Conservation (phyloP, 164 flowering plant genomes). For the Cinnamomum chago region DNA sequence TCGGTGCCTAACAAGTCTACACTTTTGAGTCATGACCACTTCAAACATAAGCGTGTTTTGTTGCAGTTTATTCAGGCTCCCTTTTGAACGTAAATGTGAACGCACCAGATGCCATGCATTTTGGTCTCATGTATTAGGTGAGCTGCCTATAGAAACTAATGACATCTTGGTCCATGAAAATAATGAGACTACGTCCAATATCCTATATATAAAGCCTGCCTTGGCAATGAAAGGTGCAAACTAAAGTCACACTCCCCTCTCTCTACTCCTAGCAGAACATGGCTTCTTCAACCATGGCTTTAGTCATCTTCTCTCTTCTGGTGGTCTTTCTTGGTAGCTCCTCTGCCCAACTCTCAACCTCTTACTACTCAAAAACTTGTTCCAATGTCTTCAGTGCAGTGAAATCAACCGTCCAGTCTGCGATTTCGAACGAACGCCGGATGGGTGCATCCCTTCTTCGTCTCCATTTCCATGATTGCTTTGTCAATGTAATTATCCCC, state of each 20-base stretch:
- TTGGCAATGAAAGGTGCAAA: neutral
- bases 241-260: neutral
- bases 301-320: neutral
- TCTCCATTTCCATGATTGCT: slow-evolving; percentile 72
- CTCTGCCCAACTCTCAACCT: slow-evolving; percentile 65
- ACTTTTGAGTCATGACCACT: neutral
- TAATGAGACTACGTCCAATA: neutral
- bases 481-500: slow-evolving; percentile 58
- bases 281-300: neutral
- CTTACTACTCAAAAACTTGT: slow-evolving; percentile 59
- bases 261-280: too few relatives aligned
- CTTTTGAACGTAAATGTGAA: slow-evolving; percentile 1
- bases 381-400: slow-evolving; percentile 42
- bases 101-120: slow-evolving; percentile 5
- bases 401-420: slow-evolving; percentile 41
- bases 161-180: neutral
- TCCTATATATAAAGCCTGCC: slow-evolving; percentile 5
- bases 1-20: neutral
- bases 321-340: slow-evolving; percentile 28
- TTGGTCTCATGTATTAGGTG: slow-evolving; percentile 12
- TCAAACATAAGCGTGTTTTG: neutral
- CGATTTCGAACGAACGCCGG: slow-evolving; percentile 49
- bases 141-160: neutral
- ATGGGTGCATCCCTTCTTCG: slow-evolving; percentile 78
- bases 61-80: neutral